phyloP scores from a whole-genome alignment of 2,329 filamentous ascomycete species.

The Geoglossum cookeanum region DNA sequence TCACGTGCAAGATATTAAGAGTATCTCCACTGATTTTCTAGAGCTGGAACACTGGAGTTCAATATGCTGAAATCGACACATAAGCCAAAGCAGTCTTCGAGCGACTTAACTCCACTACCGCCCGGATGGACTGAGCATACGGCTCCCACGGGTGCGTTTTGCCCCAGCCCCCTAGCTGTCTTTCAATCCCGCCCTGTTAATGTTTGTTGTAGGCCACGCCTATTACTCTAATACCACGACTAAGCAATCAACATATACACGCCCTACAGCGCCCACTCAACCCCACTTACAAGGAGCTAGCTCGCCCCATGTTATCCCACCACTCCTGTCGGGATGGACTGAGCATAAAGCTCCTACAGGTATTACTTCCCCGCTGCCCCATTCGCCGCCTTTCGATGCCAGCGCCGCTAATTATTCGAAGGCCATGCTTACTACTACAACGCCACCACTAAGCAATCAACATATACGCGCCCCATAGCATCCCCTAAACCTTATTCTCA shows the following conservation, averaged over 20 bases:
- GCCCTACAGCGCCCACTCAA: conserved; percentile 30
- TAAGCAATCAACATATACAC: conserved; percentile 71
- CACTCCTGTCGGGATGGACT: background rate
- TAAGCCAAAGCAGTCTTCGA: conserved; percentile 17
- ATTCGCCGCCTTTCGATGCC: conserved; percentile 3
- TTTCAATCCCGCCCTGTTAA: no score
- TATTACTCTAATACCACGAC: conserved; percentile 78
- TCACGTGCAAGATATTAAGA: background rate
- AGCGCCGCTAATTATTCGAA: conserved; percentile 14
- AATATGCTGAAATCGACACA: conserved; percentile 64
- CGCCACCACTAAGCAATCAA: conserved; percentile 62
- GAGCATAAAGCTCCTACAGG: no score
- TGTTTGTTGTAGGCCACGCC: conserved; percentile 39
- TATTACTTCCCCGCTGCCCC: no score
- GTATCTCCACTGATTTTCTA: background rate
- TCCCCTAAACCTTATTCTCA: background rate
- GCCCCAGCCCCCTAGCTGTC: no score
- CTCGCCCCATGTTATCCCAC: background rate
- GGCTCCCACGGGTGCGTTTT: conserved; percentile 46
- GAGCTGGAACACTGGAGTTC: background rate
- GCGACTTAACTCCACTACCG: conserved; percentile 37
- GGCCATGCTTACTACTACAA: conserved; percentile 85
- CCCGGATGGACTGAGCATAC: conserved; percentile 87
- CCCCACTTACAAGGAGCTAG: background rate
- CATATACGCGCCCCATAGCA: conserved; percentile 54